These are phyloP conservation scores for Leishmania mexicana DNA, from an alignment of 208 protist species.

Conservation along the genomic window DNA sequence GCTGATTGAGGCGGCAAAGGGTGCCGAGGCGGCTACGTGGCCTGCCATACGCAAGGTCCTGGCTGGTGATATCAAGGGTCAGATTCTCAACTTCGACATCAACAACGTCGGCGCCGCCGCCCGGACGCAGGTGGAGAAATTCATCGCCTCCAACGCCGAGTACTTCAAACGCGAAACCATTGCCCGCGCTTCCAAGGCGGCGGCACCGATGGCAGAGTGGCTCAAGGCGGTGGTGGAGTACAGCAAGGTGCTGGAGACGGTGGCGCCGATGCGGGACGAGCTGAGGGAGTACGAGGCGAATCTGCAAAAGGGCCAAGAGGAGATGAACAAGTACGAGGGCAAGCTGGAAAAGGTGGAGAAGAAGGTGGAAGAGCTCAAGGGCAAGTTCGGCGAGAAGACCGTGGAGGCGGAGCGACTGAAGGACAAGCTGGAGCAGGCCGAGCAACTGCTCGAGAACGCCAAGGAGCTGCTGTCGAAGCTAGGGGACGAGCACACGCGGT, in stretches of 20 bases:
- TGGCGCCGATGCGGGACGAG: constrained; percentile 89
- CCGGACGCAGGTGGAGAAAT: constrained; percentile 83
- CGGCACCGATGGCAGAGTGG: constrained; percentile 97
- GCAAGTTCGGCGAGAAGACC: constrained; percentile 94
- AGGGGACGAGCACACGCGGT: constrained; percentile 94
- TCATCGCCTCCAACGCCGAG: constrained; percentile 84
- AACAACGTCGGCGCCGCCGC: constrained; percentile 71
- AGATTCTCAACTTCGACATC: constrained; percentile 97
- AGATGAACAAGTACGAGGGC: constrained; percentile 87
- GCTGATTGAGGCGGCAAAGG: constrained; percentile 85
- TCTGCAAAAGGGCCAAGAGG: constrained; percentile 81
- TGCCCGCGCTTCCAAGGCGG: constrained; percentile 92
- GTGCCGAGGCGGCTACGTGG: constrained; percentile 91
- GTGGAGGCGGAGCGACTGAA: constrained; percentile 93
- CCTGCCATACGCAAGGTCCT: constrained; percentile 95
- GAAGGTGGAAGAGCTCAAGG: constrained; percentile 92
- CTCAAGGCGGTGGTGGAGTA: constrained; percentile 97
- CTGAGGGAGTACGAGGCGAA: constrained; percentile 83
- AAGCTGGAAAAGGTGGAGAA: constrained; percentile 93
- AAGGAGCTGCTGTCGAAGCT: constrained; percentile 95
- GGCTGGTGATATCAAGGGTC: constrained; percentile 91
- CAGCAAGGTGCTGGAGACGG: constrained; percentile 94
- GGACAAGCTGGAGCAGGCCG: constrained; percentile 89
- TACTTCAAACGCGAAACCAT: constrained; percentile 96
- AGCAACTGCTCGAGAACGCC: constrained; percentile 89